A percentile compares a stretch with the other conserved stretches of the same genome.
Conservation (phyloP, 768 basidiomycete species). For the Boletus reticulatus region DNA sequence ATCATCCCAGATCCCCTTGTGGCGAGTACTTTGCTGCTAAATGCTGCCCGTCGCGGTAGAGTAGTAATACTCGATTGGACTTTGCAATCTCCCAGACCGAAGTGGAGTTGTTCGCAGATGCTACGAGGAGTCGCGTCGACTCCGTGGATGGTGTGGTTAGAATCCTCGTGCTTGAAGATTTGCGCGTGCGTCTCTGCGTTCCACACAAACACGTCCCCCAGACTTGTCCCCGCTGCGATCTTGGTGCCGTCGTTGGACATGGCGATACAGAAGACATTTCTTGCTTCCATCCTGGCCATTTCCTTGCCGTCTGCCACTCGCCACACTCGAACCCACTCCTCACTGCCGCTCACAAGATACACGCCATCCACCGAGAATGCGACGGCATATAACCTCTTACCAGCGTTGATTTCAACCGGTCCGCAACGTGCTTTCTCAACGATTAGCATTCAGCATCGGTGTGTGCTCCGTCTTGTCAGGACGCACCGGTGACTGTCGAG, state of each 20-base stretch:
- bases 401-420: background rate
- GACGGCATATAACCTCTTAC: too few species aligned
- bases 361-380: background rate
- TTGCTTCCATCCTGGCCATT: background rate
- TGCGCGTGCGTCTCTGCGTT: background rate
- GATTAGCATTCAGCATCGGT: too few species aligned
- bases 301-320: background rate
- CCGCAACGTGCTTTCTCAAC: background rate
- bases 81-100: background rate
- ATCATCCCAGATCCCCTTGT: too few species aligned
- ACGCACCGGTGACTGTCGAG: too few species aligned
- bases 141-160: background rate
- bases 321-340: background rate
- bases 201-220: background rate
- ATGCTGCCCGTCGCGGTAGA: background rate
- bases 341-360: background rate
- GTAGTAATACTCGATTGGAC: background rate
- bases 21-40: conserved; percentile 1
- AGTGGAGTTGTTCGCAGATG: background rate
- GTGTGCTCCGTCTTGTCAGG: too few species aligned
- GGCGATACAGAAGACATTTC: background rate
- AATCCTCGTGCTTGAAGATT: background rate
- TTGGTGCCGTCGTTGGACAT: background rate
- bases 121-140: background rate
- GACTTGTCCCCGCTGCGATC: background rate